These are phyloP conservation scores for Gillenia trifoliata DNA, from an alignment of 306 rosid genomes.

Conservation along the genomic window DNA sequence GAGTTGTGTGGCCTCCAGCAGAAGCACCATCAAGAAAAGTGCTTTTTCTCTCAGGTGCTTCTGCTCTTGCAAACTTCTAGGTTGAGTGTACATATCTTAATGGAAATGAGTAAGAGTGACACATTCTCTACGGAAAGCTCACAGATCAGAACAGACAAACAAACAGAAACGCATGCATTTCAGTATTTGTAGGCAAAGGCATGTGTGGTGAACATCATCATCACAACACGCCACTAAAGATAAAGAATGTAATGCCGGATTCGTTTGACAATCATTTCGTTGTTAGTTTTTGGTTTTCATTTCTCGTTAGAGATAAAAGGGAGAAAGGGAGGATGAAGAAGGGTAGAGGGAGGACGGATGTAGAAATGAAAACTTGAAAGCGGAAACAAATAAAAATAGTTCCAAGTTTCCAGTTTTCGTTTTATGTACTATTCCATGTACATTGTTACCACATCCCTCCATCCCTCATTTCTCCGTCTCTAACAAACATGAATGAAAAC, in stretches of 20 bases:
- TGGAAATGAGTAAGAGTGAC: neutral
- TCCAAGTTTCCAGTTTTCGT: neutral
- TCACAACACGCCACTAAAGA: neutral
- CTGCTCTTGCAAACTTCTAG: neutral
- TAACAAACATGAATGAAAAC: too few relatives aligned
- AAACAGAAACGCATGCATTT: slow-evolving; percentile 1
- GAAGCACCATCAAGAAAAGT: neutral
- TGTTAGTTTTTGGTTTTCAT: too few relatives aligned
- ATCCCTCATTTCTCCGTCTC: neutral
- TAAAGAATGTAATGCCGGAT: neutral
- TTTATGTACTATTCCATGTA: neutral
- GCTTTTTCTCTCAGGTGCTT: neutral
- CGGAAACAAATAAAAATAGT: too few relatives aligned
- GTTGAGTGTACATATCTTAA: neutral
- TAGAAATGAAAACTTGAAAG: too few relatives aligned
- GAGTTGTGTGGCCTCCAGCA: neutral
- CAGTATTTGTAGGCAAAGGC: neutral
- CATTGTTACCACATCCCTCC: neutral
- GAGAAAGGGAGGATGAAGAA: neutral
- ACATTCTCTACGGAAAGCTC: neutral
- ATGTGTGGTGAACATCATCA: slow-evolving; percentile 3
- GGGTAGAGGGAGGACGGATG: neutral
- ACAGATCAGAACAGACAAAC: neutral
- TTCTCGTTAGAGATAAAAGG: neutral
- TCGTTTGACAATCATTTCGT: too few relatives aligned